Percentiles rank a stretch among this genome's conserved stretches.
Evolutionary conservation across 345 rosid genomes (phyloP).

Genomic region (Populus nigra): DNA sequence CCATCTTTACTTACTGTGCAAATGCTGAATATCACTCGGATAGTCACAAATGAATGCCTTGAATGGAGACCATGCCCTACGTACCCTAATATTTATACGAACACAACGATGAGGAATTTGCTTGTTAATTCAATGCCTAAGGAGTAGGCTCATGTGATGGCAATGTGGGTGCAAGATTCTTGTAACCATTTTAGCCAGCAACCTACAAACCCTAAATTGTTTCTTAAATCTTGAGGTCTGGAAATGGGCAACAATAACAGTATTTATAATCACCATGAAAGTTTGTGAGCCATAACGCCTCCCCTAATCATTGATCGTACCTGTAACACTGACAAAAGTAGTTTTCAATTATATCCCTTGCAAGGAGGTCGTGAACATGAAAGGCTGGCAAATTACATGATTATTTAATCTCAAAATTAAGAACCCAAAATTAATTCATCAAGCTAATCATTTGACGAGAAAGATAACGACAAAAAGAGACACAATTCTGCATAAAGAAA

Average conservation of each 20-base stretch:
- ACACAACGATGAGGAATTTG: not conserved
- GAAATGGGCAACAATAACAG: constrained; percentile 9
- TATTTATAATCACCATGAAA: not conserved
- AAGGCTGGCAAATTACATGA: constrained; percentile 42
- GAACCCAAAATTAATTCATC: constrained; percentile 6
- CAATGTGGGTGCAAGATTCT: constrained; percentile 23
- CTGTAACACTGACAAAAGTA: not conserved
- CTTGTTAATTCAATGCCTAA: not conserved
- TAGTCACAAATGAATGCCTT: not conserved
- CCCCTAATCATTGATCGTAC: constrained; percentile 33
- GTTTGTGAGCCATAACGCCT: constrained; percentile 17
- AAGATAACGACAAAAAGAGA: constrained; percentile 14
- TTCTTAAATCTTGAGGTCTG: constrained; percentile 3
- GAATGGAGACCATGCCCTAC: not conserved
- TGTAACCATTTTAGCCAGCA: constrained; percentile 35
- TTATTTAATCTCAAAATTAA: constrained; percentile 16
- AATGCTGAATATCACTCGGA: not conserved
- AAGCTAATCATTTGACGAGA: constrained; percentile 15
- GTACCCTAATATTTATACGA: constrained; percentile 16
- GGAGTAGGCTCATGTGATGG: constrained; percentile 32
- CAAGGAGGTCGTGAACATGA: constrained; percentile 27
- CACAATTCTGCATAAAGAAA: constrained; percentile 10
- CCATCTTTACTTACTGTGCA: constrained; percentile 11
- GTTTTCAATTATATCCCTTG: constrained; percentile 15
- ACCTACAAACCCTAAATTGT: constrained; percentile 2